Percentiles rank a stretch among this genome's conserved stretches.
These are phyloP conservation scores for Grifola frondosa DNA, from an alignment of 1,284 basidiomycete species.

Conservation along the genomic window DNA sequence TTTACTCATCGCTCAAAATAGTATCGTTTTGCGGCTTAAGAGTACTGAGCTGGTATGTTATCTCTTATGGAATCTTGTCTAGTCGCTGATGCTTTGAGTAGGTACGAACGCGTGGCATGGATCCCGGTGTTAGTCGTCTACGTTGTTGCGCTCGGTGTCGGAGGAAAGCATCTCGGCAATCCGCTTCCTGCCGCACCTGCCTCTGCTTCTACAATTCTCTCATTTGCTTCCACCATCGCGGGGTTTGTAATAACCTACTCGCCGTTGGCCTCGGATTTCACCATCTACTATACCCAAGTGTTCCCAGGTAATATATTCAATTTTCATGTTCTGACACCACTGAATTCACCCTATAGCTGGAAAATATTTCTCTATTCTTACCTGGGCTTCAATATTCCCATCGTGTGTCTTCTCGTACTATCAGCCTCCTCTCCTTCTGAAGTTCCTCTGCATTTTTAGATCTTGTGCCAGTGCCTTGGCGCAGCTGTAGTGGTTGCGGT, in stretches of 20 bases:
- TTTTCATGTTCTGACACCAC: not conserved
- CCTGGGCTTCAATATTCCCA: conserved; percentile 71
- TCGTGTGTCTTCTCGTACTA: conserved; percentile 39
- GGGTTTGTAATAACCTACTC: conserved; percentile 75
- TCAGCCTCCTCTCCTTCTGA: not conserved
- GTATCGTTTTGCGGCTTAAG: conserved; percentile 81
- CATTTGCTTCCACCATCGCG: conserved; percentile 68
- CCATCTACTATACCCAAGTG: conserved; percentile 59
- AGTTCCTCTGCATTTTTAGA: conserved; percentile 27
- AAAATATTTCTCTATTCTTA: conserved; percentile 76
- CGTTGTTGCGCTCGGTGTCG: conserved; percentile 72
- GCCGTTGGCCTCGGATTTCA: conserved; percentile 70
- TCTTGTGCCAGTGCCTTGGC: conserved; percentile 73
- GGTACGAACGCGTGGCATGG: conserved; percentile 79
- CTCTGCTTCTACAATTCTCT: conserved; percentile 51
- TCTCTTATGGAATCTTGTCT: not conserved
- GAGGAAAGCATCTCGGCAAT: conserved; percentile 61
- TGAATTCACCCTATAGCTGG: conserved; percentile 40
- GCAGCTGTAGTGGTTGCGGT: conserved; percentile 67
- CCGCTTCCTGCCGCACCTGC: conserved; percentile 46
- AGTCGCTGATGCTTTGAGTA: conserved; percentile 24
- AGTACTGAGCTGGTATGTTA: conserved; percentile 62
- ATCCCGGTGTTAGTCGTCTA: conserved; percentile 78
- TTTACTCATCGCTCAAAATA: conserved; percentile 28
- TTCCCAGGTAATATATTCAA: conserved; percentile 49